Evolutionary conservation across 2,329 filamentous ascomycete genomes (phyloP).

Genomic region (Fusarium nelsonii): DNA sequence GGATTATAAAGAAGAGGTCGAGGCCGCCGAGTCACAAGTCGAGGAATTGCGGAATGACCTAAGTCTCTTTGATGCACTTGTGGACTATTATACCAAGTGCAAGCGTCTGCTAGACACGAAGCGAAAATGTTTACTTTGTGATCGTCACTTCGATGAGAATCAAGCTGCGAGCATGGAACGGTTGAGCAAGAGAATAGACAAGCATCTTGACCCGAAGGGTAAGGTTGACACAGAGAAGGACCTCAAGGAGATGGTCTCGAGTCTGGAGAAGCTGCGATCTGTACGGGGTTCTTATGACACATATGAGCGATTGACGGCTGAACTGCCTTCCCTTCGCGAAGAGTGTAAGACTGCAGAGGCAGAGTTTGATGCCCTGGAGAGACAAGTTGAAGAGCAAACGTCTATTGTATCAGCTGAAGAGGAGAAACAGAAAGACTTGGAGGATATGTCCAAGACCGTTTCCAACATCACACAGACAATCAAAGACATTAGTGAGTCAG

Average conservation of each 20-base stretch:
- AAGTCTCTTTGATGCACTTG: constrained; percentile 75
- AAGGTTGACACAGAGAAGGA: constrained; percentile 72
- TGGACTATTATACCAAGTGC: constrained; percentile 78
- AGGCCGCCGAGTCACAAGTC: constrained; percentile 66
- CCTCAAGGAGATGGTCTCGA: constrained; percentile 63
- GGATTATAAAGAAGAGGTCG: constrained; percentile 65
- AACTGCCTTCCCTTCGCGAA: constrained; percentile 76
- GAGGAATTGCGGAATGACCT: constrained; percentile 74
- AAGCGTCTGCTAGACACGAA: constrained; percentile 73
- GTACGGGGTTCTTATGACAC: constrained; percentile 79
- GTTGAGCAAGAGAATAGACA: constrained; percentile 75
- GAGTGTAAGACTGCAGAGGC: constrained; percentile 72
- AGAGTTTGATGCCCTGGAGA: constrained; percentile 71
- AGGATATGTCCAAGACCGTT: constrained; percentile 81
- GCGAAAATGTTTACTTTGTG: constrained; percentile 82
- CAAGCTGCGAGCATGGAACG: constrained; percentile 68
- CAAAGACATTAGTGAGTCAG: constrained; percentile 77
- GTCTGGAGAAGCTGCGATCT: constrained; percentile 70
- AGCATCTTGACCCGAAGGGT: constrained; percentile 70
- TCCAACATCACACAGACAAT: constrained; percentile 78
- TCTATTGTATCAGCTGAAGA: constrained; percentile 72
- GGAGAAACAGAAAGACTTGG: constrained; percentile 76
- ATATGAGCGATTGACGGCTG: constrained; percentile 75
- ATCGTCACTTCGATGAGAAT: constrained; percentile 74
- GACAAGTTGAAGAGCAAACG: constrained; percentile 76